Percentiles rank a stretch among this genome's conserved stretches.
Conservation (phyloP, 371 early-diverging fungal genomes). For the Mortierella sp. region DNA sequence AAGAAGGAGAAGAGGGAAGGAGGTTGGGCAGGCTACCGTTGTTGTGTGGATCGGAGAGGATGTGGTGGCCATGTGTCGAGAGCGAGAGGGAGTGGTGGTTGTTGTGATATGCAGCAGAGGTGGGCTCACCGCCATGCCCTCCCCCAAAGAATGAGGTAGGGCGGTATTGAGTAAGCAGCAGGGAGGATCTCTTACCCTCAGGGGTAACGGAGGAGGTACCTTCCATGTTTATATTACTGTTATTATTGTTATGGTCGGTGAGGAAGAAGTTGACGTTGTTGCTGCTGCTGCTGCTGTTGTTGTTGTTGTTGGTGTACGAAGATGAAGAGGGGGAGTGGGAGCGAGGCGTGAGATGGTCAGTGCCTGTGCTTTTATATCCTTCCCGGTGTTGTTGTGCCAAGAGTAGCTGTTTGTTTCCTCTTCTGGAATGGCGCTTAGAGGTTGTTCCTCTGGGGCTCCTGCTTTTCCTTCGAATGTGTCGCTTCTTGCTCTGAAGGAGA, state of each 20-base stretch:
- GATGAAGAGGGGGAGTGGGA: conserved; percentile 31
- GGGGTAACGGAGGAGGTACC: not conserved
- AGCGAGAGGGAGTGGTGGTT: not conserved
- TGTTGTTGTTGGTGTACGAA: conserved; percentile 16
- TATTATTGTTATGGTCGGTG: not conserved
- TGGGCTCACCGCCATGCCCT: conserved; percentile 5
- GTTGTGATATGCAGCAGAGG: not conserved
- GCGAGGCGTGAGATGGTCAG: conserved; percentile 17
- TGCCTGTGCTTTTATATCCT: conserved; percentile 25
- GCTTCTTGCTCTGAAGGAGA: conserved; percentile 47
- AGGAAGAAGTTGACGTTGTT: not conserved
- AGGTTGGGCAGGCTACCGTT: conserved; percentile 11
- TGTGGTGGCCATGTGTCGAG: not conserved
- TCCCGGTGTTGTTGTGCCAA: conserved; percentile 12
- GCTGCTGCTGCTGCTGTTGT: too few species aligned
- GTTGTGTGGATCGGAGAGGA: not conserved
- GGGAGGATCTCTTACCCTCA: not conserved
- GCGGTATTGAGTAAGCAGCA: conserved; percentile 5
- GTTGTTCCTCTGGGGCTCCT: conserved; percentile 19
- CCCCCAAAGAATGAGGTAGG: conserved; percentile 7
- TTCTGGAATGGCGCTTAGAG: conserved; percentile 12
- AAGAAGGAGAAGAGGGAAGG: conserved; percentile 16
- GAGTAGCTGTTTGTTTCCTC: conserved; percentile 12
- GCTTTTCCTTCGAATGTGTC: conserved; percentile 21
- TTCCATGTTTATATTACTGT: conserved; percentile 1